A percentile compares a stretch with the other conserved stretches of the same genome.
These are phyloP conservation scores for Wickerhamomyces pijperi DNA, from an alignment of 805 yeast genomes.

Conservation along the genomic window DNA sequence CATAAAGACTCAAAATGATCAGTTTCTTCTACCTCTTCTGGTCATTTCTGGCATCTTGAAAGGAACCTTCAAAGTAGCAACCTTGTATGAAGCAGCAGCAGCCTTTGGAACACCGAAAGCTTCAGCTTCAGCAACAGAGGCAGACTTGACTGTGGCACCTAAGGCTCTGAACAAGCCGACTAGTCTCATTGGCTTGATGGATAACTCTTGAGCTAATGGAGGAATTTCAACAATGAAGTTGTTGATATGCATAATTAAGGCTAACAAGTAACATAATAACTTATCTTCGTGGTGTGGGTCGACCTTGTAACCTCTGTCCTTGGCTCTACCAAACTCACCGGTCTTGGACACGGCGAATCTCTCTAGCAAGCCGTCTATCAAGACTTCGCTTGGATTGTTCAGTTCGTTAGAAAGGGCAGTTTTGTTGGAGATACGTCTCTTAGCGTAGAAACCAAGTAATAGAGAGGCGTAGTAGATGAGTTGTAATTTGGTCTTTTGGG, in stretches of 20 bases:
- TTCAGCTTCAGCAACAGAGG: slow-evolving; percentile 65
- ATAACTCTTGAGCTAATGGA: slow-evolving; percentile 77
- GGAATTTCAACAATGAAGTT: slow-evolving; percentile 63
- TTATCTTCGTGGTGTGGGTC: slow-evolving; percentile 88
- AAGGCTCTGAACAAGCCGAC: slow-evolving; percentile 61
- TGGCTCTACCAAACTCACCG: slow-evolving; percentile 60
- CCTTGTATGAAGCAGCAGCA: slow-evolving; percentile 52
- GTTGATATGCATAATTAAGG: slow-evolving; percentile 64
- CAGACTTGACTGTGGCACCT: slow-evolving; percentile 71
- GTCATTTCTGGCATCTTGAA: slow-evolving; percentile 79
- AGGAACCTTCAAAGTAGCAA: slow-evolving; percentile 81
- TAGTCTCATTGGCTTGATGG: slow-evolving; percentile 66
- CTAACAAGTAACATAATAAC: slow-evolving; percentile 68
- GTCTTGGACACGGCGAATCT: slow-evolving; percentile 61
- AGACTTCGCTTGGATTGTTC: slow-evolving; percentile 58
- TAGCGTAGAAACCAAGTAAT: slow-evolving; percentile 67
- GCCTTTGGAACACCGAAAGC: slow-evolving; percentile 56
- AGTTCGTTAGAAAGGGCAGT: slow-evolving; percentile 47
- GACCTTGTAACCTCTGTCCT: slow-evolving; percentile 63
- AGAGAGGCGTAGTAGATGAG: slow-evolving; percentile 72
- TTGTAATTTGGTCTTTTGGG: slow-evolving; percentile 49
- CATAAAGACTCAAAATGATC: too few relatives aligned
- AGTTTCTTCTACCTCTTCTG: slow-evolving; percentile 42
- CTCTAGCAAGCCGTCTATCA: slow-evolving; percentile 61
- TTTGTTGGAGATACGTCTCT: slow-evolving; percentile 55